Conservation (phyloP, 2,329 filamentous ascomycete species). For the Tolypocladium paradoxum region DNA sequence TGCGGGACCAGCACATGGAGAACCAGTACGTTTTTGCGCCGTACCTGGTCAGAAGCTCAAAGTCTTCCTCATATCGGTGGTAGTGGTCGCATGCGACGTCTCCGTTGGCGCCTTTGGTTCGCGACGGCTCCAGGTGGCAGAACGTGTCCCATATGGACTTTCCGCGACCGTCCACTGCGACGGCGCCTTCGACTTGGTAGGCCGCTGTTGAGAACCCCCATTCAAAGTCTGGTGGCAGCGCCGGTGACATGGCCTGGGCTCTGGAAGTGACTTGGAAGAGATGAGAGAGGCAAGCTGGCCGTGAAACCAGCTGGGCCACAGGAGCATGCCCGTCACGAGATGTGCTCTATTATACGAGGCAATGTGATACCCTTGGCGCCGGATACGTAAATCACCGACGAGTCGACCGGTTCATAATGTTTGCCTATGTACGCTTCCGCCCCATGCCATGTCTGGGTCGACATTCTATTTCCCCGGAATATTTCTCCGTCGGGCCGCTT, state of each 20-base stretch:
- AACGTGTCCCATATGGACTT: constrained; percentile 32
- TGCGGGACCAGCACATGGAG: constrained; percentile 54
- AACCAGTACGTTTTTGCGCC: constrained; percentile 53
- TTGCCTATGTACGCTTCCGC: not conserved
- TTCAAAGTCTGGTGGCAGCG: constrained; percentile 24
- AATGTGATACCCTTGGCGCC: not conserved
- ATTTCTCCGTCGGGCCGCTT: not conserved
- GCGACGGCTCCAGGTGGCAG: constrained; percentile 27
- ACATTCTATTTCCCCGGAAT: not conserved
- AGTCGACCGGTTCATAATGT: not conserved
- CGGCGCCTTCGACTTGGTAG: constrained; percentile 34
- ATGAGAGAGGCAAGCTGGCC: not conserved
- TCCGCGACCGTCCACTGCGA: constrained; percentile 28
- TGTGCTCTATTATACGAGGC: not conserved
- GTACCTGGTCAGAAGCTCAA: constrained; percentile 46
- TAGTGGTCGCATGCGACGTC: constrained; percentile 37
- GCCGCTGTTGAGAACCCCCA: constrained; percentile 32
- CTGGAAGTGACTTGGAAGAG: not conserved
- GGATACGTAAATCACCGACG: not conserved
- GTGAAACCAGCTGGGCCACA: not conserved
- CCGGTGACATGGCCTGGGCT: constrained; percentile 1
- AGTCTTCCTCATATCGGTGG: constrained; percentile 37
- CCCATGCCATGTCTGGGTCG: too few species aligned
- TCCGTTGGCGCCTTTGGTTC: constrained; percentile 29
- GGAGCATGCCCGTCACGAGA: not conserved